Evolutionary conservation across 2,329 filamentous ascomycete species (phyloP).

Genomic region (Epichloe typhina): DNA sequence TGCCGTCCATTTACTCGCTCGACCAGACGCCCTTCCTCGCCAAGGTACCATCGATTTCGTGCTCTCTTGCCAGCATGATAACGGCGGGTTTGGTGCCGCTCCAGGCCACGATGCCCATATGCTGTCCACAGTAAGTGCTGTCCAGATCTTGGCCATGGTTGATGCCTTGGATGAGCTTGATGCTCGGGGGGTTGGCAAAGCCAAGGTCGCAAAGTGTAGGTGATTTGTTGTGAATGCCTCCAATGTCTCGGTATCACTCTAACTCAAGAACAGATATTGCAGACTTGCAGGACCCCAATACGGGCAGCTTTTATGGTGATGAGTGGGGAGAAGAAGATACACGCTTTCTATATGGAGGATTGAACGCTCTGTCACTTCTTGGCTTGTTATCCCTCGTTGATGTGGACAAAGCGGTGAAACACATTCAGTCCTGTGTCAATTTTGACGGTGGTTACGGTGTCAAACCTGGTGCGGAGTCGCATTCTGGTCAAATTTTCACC

Average conservation of each 20-base stretch:
- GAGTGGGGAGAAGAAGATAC: constrained; percentile 96
- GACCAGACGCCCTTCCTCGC: constrained; percentile 68
- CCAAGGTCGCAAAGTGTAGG: constrained; percentile 68
- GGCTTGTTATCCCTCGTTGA: constrained; percentile 61
- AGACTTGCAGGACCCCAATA: constrained; percentile 62
- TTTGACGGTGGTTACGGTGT: constrained; percentile 92
- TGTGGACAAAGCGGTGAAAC: constrained; percentile 63
- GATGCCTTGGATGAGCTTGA: constrained; percentile 80
- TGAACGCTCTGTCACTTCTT: constrained; percentile 81
- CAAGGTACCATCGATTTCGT: constrained; percentile 80
- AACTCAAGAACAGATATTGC: constrained; percentile 50
- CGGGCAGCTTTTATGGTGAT: constrained; percentile 84
- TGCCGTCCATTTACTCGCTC: constrained; percentile 71
- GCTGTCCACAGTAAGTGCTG: constrained; percentile 87
- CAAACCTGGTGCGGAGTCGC: constrained; percentile 80
- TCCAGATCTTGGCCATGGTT: constrained; percentile 81
- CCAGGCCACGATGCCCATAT: constrained; percentile 93
- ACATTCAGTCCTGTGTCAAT: constrained; percentile 76
- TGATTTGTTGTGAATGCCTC: constrained; percentile 12
- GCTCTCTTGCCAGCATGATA: constrained; percentile 82
- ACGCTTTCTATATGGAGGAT: constrained; percentile 78
- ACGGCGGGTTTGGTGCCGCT: constrained; percentile 84
- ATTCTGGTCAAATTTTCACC: constrained; percentile 91
- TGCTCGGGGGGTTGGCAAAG: constrained; percentile 46
- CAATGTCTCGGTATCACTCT: constrained; percentile 7